Evolutionary conservation across 2,329 filamentous ascomycete species (phyloP).

Genomic region (Pseudovirgaria hyperparasitica): DNA sequence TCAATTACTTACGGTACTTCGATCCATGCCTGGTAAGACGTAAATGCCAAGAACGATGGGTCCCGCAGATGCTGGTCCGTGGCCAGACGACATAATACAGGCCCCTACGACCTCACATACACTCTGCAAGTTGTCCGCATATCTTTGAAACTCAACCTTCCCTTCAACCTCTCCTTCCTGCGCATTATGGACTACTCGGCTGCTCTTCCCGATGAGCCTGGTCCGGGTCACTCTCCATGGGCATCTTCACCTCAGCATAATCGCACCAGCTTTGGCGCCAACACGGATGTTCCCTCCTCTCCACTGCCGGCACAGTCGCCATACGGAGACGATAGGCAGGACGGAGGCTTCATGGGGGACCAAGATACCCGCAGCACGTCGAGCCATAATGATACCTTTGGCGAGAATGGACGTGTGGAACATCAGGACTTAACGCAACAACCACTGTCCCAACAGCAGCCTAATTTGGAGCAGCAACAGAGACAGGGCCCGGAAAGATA

Average conservation of each 20-base stretch:
- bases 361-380: constrained; percentile 13
- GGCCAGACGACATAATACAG: too few relatives aligned
- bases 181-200: constrained; percentile 52
- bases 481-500: constrained; percentile 34
- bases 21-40: too few relatives aligned
- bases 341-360: constrained; percentile 21
- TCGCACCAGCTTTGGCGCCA: constrained; percentile 33
- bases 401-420: constrained; percentile 13
- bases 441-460: constrained; percentile 22
- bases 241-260: constrained; percentile 44
- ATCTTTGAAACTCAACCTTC: constrained; percentile 7
- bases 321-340: constrained; percentile 20
- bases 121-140: too few relatives aligned
- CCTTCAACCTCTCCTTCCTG: constrained; percentile 12
- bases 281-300: constrained; percentile 25
- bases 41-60: too few relatives aligned
- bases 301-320: constrained; percentile 28
- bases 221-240: constrained; percentile 49
- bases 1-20: too few relatives aligned
- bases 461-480: constrained; percentile 21
- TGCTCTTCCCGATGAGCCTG: constrained; percentile 42
- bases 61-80: too few relatives aligned
- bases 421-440: constrained; percentile 23
- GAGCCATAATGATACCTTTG: constrained; percentile 11
- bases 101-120: too few relatives aligned